phyloP scores from a whole-genome alignment of 108 stramenopile species.

The Discostella stelligeroides region DNA sequence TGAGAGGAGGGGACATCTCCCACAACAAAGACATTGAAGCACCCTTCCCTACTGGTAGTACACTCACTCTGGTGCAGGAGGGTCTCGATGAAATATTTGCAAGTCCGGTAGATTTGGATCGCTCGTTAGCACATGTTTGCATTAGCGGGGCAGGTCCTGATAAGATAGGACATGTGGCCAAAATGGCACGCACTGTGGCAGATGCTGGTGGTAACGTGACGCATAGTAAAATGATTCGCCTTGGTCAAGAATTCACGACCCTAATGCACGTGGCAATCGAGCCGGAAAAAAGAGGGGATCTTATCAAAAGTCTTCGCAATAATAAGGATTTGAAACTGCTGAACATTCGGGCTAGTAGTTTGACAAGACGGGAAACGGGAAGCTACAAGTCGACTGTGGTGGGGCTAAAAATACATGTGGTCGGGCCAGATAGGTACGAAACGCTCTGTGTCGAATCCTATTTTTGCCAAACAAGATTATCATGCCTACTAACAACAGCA shows the following conservation, averaged over 20 bases:
- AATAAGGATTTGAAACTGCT: slow-evolving; percentile 50
- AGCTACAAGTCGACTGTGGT: slow-evolving; percentile 52
- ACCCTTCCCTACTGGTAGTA: slow-evolving; percentile 72
- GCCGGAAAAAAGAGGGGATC: slow-evolving; percentile 47
- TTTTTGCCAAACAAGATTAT: too few relatives aligned
- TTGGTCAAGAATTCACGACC: slow-evolving; percentile 84
- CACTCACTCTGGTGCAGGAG: slow-evolving; percentile 65
- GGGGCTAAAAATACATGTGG: slow-evolving; percentile 77
- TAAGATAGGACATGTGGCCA: slow-evolving; percentile 69
- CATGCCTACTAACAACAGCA: too few relatives aligned
- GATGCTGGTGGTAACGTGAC: slow-evolving; percentile 84
- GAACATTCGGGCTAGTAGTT: slow-evolving; percentile 59
- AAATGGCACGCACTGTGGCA: slow-evolving; percentile 62
- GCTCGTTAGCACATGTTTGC: slow-evolving; percentile 61
- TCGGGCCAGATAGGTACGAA: slow-evolving; percentile 73
- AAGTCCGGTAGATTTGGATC: slow-evolving; percentile 74
- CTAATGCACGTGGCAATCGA: slow-evolving; percentile 82
- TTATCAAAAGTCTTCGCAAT: slow-evolving; percentile 44
- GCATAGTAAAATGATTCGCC: slow-evolving; percentile 79
- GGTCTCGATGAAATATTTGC: slow-evolving; percentile 70
- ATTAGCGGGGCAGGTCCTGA: slow-evolving; percentile 81
- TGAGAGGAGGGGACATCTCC: too few relatives aligned
- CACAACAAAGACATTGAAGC: slow-evolving; percentile 74
- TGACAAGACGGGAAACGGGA: slow-evolving; percentile 58
- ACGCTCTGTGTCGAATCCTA: too few relatives aligned